These are phyloP conservation scores for Hysterangium stoloniferum DNA, from an alignment of 768 basidiomycete species.

Conservation along the genomic window DNA sequence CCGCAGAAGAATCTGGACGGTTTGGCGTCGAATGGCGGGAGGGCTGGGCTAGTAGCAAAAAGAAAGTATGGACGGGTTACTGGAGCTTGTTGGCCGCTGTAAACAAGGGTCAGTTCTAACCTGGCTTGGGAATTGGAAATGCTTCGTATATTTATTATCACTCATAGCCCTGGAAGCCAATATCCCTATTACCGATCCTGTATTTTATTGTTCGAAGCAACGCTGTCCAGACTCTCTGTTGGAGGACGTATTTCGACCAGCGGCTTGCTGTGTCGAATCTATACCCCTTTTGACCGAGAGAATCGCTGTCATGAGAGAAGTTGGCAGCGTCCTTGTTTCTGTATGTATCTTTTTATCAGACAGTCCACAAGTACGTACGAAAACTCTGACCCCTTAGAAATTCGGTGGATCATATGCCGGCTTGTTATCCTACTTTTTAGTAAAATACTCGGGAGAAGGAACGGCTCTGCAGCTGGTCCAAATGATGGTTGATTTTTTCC, in stretches of 20 bases:
- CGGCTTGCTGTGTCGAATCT: slow-evolving; percentile 46
- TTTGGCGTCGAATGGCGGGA: slow-evolving; percentile 76
- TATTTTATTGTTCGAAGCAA: slow-evolving; percentile 64
- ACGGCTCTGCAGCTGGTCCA: slow-evolving; percentile 69
- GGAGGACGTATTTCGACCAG: slow-evolving; percentile 58
- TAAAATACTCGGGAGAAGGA: slow-evolving; percentile 42
- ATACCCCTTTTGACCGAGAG: slow-evolving; percentile 68
- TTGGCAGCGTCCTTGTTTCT: slow-evolving; percentile 60
- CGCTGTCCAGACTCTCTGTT: slow-evolving; percentile 67
- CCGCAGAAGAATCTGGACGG: slow-evolving; percentile 35
- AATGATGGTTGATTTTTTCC: slow-evolving; percentile 62
- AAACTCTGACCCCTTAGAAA: slow-evolving; percentile 29
- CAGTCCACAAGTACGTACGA: background rate
- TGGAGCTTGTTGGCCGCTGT: slow-evolving; percentile 81
- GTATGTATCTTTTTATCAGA: slow-evolving; percentile 33
- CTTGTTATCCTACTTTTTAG: slow-evolving; percentile 56
- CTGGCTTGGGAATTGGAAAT: background rate
- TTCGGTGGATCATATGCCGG: slow-evolving; percentile 66
- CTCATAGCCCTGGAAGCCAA: slow-evolving; percentile 66
- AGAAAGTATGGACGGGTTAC: slow-evolving; percentile 67
- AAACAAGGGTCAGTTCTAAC: slow-evolving; percentile 53
- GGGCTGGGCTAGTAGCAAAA: slow-evolving; percentile 51
- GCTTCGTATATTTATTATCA: background rate
- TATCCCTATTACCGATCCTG: slow-evolving; percentile 72
- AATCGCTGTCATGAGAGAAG: slow-evolving; percentile 69